Conservation (phyloP, 1,284 basidiomycete species). For the Lentinus polychrous region DNA sequence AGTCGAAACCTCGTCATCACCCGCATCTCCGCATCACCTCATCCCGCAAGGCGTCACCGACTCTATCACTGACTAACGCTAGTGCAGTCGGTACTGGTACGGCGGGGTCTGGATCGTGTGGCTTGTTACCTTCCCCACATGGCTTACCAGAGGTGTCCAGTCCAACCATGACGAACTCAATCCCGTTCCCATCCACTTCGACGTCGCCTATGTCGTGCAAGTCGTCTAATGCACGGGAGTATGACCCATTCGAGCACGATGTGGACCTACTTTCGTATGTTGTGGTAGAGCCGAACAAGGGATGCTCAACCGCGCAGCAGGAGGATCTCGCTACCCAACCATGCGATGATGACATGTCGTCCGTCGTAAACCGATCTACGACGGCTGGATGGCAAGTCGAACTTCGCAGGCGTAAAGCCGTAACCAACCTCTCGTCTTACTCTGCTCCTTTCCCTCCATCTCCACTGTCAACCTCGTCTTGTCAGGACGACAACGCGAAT, state of each 20-base stretch:
- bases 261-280: background rate
- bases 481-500: background rate
- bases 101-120: background rate
- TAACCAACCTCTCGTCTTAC: slow-evolving; percentile 19
- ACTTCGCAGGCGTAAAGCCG: slow-evolving; percentile 17
- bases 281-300: background rate
- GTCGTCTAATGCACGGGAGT: background rate
- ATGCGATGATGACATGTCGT: background rate
- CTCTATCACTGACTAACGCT: slow-evolving; percentile 22
- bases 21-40: background rate
- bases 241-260: background rate
- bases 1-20: background rate
- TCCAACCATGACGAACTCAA: slow-evolving; percentile 10
- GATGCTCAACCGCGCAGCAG: background rate
- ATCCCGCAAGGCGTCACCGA: slow-evolving; percentile 21
- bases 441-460: slow-evolving; percentile 13
- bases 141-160: slow-evolving; percentile 5
- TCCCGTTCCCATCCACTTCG: slow-evolving; percentile 25
- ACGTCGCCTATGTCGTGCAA: slow-evolving; percentile 9
- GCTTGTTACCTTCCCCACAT: slow-evolving; percentile 4
- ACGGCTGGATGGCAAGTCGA: slow-evolving; percentile 13
- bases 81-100: slow-evolving; percentile 17
- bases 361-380: background rate
- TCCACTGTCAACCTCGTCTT: background rate
- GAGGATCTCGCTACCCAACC: too few relatives aligned